phyloP scores from a whole-genome alignment of 2,329 filamentous ascomycete genomes.

The Trichoderma polysporum region DNA sequence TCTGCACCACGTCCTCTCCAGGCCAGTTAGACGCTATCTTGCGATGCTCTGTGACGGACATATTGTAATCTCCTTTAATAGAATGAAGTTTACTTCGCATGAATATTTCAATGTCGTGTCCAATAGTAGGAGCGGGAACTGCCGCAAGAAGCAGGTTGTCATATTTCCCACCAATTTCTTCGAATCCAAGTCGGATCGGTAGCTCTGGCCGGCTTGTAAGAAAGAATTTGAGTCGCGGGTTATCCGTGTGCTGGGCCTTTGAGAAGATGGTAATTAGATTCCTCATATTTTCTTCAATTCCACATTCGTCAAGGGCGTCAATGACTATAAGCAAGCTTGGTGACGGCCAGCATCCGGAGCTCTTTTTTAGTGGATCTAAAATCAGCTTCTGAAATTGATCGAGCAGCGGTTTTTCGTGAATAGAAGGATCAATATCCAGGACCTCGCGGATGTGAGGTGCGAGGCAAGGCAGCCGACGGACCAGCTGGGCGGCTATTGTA shows the following conservation, averaged over 20 bases:
- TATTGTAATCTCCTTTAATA: slow-evolving; percentile 15
- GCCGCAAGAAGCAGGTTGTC: slow-evolving; percentile 5
- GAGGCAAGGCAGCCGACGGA: slow-evolving; percentile 30
- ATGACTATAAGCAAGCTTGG: slow-evolving; percentile 33
- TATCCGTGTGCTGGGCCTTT: slow-evolving; percentile 21
- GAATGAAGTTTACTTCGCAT: neutral
- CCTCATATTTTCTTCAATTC: slow-evolving; percentile 31
- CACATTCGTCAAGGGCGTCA: slow-evolving; percentile 35
- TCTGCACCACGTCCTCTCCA: neutral
- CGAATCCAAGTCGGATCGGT: slow-evolving; percentile 39
- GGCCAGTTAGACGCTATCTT: slow-evolving; percentile 22
- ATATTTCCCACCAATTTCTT: slow-evolving; percentile 24
- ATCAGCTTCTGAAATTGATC: slow-evolving; percentile 46
- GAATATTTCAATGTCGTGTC: slow-evolving; percentile 5
- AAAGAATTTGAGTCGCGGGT: slow-evolving; percentile 35
- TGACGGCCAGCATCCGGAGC: neutral
- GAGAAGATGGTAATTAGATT: slow-evolving; percentile 31
- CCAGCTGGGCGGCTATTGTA: slow-evolving; percentile 40
- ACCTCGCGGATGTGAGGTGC: slow-evolving; percentile 29
- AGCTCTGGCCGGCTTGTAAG: slow-evolving; percentile 45
- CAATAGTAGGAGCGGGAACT: neutral
- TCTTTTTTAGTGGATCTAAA: slow-evolving; percentile 32
- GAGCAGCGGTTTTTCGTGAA: slow-evolving; percentile 30
- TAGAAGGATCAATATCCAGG: slow-evolving; percentile 33
- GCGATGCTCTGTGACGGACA: neutral